Evolutionary conservation across 345 rosid genomes (phyloP).

Genomic region (Mallotus nudiflorus): DNA sequence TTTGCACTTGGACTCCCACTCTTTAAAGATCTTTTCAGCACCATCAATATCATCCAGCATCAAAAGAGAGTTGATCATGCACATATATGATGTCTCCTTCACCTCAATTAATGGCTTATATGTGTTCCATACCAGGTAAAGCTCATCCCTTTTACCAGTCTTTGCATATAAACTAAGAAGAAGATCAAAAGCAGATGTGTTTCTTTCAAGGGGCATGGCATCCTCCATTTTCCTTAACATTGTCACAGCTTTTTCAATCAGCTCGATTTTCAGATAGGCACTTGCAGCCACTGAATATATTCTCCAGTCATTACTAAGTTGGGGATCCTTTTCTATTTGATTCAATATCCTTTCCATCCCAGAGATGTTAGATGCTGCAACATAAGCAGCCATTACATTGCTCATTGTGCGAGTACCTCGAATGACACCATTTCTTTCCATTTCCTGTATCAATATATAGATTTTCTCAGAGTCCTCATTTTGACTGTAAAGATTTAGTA

Average conservation of each 20-base stretch:
- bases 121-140: conserved; percentile 27
- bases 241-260: conserved; percentile 17
- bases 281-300: conserved; percentile 23
- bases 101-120: conserved; percentile 1
- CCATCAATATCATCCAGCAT: conserved; percentile 35
- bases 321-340: conserved; percentile 9
- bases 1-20: conserved; percentile 25
- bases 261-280: conserved; percentile 30
- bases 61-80: conserved; percentile 24
- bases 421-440: conserved; percentile 25
- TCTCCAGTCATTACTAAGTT: conserved; percentile 16
- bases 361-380: conserved; percentile 20
- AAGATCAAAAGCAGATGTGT: not conserved
- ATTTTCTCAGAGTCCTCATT: conserved; percentile 22
- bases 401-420: conserved; percentile 21
- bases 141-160: conserved; percentile 23
- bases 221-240: conserved; percentile 28
- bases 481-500: conserved; percentile 21
- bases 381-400: conserved; percentile 15
- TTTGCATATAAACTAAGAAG: conserved; percentile 22
- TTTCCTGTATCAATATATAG: conserved; percentile 23
- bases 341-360: conserved; percentile 24
- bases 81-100: not conserved
- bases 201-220: not conserved
- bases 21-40: conserved; percentile 31